A percentile compares a stretch with the other conserved stretches of the same genome.
These are phyloP conservation scores for Glomus cerebriforme DNA, from an alignment of 192 early-diverging fungal species.

Conservation along the genomic window DNA sequence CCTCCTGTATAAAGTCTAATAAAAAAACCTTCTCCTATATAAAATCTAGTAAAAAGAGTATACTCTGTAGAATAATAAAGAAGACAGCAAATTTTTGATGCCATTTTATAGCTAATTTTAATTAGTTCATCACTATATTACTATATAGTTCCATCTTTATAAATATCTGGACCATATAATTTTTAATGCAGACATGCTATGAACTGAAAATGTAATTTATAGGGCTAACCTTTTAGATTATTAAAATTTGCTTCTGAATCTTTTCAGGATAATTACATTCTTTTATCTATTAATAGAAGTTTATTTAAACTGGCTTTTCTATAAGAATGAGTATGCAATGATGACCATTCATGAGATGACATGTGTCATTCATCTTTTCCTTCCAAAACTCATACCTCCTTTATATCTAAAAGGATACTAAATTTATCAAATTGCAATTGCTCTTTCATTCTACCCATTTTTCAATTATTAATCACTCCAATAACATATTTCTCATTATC, in stretches of 20 bases:
- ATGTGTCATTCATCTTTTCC: neutral
- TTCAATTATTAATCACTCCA: neutral
- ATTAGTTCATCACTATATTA: neutral
- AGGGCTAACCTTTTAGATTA: neutral
- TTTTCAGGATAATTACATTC: neutral
- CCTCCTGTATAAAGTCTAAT: neutral
- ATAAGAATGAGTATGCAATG: neutral
- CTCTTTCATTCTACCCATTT: neutral
- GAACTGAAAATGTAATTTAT: neutral
- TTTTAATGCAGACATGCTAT: neutral
- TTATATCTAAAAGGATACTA: neutral
- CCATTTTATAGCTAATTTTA: neutral
- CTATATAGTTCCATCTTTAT: neutral
- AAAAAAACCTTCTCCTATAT: neutral
- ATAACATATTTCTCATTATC: conserved; percentile 1
- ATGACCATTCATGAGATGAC: neutral
- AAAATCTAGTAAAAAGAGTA: neutral
- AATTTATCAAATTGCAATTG: neutral
- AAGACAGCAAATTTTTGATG: neutral
- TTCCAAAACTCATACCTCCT: neutral
- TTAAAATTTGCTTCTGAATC: neutral
- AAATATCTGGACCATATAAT: neutral
- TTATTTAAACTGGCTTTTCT: neutral
- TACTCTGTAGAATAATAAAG: neutral
- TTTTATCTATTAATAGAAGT: neutral